These are phyloP conservation scores for Metarhizium humberi DNA, from an alignment of 2,329 filamentous ascomycete species.

Conservation along the genomic window DNA sequence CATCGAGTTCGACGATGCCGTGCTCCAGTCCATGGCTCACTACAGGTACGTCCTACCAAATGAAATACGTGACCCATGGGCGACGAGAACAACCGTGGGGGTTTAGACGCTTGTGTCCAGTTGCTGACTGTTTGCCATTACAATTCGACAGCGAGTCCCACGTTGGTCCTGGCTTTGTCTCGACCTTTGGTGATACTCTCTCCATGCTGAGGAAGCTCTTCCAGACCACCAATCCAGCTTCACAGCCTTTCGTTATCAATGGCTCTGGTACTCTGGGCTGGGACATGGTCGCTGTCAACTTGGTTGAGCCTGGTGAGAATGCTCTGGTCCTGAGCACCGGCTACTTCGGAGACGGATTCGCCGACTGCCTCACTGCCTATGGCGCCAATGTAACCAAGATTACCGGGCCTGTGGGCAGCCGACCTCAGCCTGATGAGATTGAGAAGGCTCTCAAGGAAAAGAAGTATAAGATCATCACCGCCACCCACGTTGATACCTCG, in stretches of 20 bases:
- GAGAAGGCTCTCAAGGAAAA: conserved; percentile 83
- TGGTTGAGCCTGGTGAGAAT: conserved; percentile 81
- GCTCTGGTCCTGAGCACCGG: conserved; percentile 90
- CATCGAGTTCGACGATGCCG: conserved; percentile 97
- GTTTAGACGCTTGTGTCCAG: too few species aligned
- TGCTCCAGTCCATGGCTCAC: conserved; percentile 90
- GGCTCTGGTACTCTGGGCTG: conserved; percentile 94
- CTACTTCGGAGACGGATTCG: conserved; percentile 94
- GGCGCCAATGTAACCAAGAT: conserved; percentile 85
- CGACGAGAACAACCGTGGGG: not conserved
- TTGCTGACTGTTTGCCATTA: not conserved
- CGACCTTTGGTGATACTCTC: conserved; percentile 82
- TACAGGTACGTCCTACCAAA: conserved; percentile 54
- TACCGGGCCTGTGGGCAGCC: conserved; percentile 78
- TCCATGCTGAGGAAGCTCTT: conserved; percentile 86
- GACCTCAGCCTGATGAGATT: conserved; percentile 78
- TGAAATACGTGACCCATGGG: not conserved
- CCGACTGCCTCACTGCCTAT: conserved; percentile 84
- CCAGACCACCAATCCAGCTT: conserved; percentile 71
- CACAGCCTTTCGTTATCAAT: conserved; percentile 88
- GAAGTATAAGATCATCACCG: conserved; percentile 87
- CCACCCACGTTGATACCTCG: conserved; percentile 96
- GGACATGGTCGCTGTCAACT: conserved; percentile 92
- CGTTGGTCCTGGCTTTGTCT: conserved; percentile 81
- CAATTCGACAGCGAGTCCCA: conserved; percentile 68